These are phyloP conservation scores for Mortierella sp. DNA, from an alignment of 371 early-diverging fungal genomes.

Conservation along the genomic window DNA sequence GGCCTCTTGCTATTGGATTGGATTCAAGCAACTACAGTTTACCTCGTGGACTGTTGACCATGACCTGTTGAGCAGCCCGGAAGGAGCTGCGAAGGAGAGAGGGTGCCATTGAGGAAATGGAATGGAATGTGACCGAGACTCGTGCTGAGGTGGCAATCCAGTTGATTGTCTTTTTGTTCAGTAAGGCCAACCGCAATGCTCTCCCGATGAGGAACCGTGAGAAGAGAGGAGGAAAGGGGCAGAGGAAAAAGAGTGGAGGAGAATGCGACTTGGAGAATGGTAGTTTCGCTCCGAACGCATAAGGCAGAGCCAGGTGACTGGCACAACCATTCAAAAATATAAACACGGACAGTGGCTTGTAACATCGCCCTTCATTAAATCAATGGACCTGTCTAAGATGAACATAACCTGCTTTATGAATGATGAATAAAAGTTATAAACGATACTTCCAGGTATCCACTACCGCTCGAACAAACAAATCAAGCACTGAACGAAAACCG, in stretches of 20 bases:
- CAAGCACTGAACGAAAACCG: not conserved
- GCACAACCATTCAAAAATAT: constrained; percentile 6
- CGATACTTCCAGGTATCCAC: too few relatives aligned
- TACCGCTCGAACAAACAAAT: too few relatives aligned
- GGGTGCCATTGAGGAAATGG: constrained; percentile 29
- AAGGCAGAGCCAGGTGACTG: constrained; percentile 6
- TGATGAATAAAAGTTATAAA: too few relatives aligned
- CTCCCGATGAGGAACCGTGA: not conserved
- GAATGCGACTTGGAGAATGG: not conserved
- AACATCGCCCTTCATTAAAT: too few relatives aligned
- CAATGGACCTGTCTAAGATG: too few relatives aligned
- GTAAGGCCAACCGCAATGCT: too few relatives aligned
- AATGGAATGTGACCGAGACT: too few relatives aligned
- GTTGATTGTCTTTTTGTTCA: too few relatives aligned
- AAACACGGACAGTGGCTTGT: constrained; percentile 9
- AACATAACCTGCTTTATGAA: too few relatives aligned
- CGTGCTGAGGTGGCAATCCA: too few relatives aligned
- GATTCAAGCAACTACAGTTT: not conserved
- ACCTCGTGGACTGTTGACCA: constrained; percentile 43
- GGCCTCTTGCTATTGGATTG: not conserved
- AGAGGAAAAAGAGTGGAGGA: not conserved
- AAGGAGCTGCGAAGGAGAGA: constrained; percentile 48
- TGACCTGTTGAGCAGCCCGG: constrained; percentile 32
- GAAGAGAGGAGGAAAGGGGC: constrained; percentile 1
- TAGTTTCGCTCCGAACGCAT: constrained; percentile 7